phyloP scores from a whole-genome alignment of 176 grass and related monocot species.

The Cenchrus purpureus region DNA sequence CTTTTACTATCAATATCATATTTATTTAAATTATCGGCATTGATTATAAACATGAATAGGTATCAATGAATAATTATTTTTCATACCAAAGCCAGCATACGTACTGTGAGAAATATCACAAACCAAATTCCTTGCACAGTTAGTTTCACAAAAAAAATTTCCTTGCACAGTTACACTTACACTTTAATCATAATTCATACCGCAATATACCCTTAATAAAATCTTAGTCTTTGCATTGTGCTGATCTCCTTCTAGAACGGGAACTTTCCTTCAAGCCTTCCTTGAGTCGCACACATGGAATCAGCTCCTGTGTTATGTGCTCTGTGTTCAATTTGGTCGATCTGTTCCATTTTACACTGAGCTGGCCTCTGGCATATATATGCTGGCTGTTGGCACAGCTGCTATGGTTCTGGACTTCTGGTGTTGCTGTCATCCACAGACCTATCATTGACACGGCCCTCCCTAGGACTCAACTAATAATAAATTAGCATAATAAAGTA shows the following conservation, averaged over 20 bases:
- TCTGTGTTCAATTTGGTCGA: not conserved
- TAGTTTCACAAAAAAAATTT: too few relatives aligned
- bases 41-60: too few relatives aligned
- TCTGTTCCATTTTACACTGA: not conserved
- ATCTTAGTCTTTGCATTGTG: too few relatives aligned
- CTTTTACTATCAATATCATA: too few relatives aligned
- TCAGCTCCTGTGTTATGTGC: not conserved
- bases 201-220: too few relatives aligned
- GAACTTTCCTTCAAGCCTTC: not conserved
- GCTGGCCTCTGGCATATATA: not conserved
- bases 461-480: slow-evolving; percentile 22
- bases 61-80: too few relatives aligned
- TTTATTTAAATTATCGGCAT: too few relatives aligned
- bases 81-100: too few relatives aligned
- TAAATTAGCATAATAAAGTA: not conserved
- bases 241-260: not conserved
- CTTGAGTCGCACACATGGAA: slow-evolving; percentile 17
- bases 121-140: too few relatives aligned
- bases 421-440: slow-evolving; percentile 39
- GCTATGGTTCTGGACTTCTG: not conserved
- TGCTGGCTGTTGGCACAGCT: slow-evolving; percentile 14
- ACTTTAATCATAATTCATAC: too few relatives aligned
- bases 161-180: too few relatives aligned
- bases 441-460: slow-evolving; percentile 26
- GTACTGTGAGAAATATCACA: too few relatives aligned